Base-by-base conservation (phyloP, 768 basidiomycete species). In the Leucosporidium creatinivorum region DNA sequence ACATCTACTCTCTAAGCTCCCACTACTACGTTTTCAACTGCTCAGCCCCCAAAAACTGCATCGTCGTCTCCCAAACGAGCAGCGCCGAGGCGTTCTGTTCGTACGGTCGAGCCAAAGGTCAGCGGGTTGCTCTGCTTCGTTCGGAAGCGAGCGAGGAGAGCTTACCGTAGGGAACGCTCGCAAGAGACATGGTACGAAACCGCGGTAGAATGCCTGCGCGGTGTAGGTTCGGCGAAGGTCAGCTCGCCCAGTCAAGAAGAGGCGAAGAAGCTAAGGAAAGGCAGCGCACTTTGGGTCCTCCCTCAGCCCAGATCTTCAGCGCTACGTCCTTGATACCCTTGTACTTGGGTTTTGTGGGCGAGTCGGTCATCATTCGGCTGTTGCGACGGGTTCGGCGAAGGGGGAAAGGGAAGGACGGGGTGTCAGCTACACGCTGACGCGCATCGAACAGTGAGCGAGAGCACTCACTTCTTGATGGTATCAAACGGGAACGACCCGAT, bases 391-490 rank as follows among this genome's bases (percentile, higher is more conserved):
- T 44, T 44, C 39, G 39, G 33, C 33, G 15, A 44, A 44, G 39
- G 39, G 15, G 15, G 39, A 25, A 26, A 31, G 55, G n/a, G n/a
- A n/a, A n/a, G n/a, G n/a, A n/a, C n/a, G n/a, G n/a, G n/a, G n/a
- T n/a, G n/a, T n/a, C n/a, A n/a, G n/a, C n/a, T n/a, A n/a, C n/a
- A n/a, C n/a, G n/a, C n/a, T n/a, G n/a, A n/a, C n/a, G n/a, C n/a
- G n/a, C n/a, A n/a, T n/a, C n/a, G n/a, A n/a, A n/a, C n/a, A n/a
- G n/a, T n/a, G n/a, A n/a, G n/a, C n/a, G n/a, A n/a, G n/a, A n/a
- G 0, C 23, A 78, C 81, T 67, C 74, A 89, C 89, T 89, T 91
- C 79, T 92, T 91, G 68, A 89, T 80, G 76, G 89, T 89, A 78
- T 92, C 90, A 62, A 86, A 83, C 6, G 89, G 87, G 69, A 88